Conservation (phyloP, 108 stramenopile species). For the Mayamaea pseudoterrestris region DNA sequence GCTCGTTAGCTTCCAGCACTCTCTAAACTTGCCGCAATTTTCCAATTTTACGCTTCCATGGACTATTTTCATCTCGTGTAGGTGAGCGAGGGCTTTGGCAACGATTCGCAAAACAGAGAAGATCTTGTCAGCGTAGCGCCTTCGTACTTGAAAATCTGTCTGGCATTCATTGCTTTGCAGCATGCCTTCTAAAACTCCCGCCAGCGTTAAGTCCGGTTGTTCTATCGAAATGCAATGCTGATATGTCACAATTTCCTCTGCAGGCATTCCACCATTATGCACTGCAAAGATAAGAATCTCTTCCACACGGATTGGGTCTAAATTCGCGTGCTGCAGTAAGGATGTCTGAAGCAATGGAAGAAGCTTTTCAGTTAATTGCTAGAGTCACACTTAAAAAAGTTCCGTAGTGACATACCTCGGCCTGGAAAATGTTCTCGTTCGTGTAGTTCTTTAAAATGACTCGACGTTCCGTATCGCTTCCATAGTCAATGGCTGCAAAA, state of each 20-base stretch:
- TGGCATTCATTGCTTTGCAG: constrained; percentile 35
- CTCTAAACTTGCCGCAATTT: constrained; percentile 55
- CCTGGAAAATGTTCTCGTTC: constrained; percentile 16
- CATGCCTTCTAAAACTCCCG: constrained; percentile 54
- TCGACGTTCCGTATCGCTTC: constrained; percentile 23
- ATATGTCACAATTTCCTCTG: constrained; percentile 7
- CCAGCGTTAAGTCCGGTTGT: constrained; percentile 35
- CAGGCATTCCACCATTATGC: constrained; percentile 14
- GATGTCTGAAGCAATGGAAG: constrained; percentile 8
- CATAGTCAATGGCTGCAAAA: constrained; percentile 26
- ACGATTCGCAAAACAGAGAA: constrained; percentile 39
- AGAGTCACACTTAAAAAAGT: background rate
- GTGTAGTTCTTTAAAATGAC: constrained; percentile 58
- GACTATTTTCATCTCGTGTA: constrained; percentile 51
- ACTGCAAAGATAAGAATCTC: constrained; percentile 34
- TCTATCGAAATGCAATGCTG: constrained; percentile 51
- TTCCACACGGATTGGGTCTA: constrained; percentile 37
- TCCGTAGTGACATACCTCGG: constrained; percentile 20
- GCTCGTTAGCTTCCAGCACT: constrained; percentile 58
- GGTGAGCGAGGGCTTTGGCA: constrained; percentile 41
- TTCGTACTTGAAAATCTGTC: constrained; percentile 20
- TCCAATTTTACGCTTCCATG: constrained; percentile 49
- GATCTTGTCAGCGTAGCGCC: constrained; percentile 45
- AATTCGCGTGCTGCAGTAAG: constrained; percentile 3
- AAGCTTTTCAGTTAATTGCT: background rate